phyloP scores from a whole-genome alignment of 140 eudicot genomes.

The Bidens hawaiensis region DNA sequence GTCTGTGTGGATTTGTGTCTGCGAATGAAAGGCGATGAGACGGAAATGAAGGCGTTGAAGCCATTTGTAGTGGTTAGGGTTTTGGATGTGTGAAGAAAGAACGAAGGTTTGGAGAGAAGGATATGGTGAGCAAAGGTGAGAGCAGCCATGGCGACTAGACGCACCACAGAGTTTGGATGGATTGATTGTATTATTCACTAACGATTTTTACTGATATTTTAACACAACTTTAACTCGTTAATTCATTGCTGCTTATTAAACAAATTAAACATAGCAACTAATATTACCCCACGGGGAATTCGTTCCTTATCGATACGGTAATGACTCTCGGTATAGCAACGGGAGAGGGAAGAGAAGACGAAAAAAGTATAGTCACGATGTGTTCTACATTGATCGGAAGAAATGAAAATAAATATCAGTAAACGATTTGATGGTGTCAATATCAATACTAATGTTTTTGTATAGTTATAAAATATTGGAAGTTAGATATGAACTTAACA shows the following conservation, averaged over 20 bases:
- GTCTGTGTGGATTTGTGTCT: slow-evolving; percentile 45
- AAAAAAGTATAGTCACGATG: too few species aligned
- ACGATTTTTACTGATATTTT: neutral
- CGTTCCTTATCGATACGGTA: too few species aligned
- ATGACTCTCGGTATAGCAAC: too few species aligned
- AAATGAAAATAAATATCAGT: too few species aligned
- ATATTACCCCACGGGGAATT: too few species aligned
- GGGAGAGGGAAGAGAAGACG: too few species aligned
- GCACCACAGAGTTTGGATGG: neutral
- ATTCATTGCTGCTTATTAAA: neutral
- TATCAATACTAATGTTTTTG: too few species aligned
- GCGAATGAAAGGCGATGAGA: slow-evolving; percentile 32
- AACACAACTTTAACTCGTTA: neutral
- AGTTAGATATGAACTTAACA: too few species aligned
- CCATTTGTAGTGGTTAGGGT: slow-evolving; percentile 22
- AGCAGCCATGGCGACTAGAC: slow-evolving; percentile 31
- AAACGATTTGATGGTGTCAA: too few species aligned
- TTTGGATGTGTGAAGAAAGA: slow-evolving; percentile 24
- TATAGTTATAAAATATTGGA: too few species aligned
- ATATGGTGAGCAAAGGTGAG: slow-evolving; percentile 47
- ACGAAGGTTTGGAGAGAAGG: slow-evolving; percentile 48
- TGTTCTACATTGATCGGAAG: too few species aligned
- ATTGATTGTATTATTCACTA: neutral
- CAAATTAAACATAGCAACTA: neutral
- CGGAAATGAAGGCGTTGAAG: slow-evolving; percentile 26